phyloP scores from a whole-genome alignment of 1,284 basidiomycete genomes.

The Xerocomus minutiporus region DNA sequence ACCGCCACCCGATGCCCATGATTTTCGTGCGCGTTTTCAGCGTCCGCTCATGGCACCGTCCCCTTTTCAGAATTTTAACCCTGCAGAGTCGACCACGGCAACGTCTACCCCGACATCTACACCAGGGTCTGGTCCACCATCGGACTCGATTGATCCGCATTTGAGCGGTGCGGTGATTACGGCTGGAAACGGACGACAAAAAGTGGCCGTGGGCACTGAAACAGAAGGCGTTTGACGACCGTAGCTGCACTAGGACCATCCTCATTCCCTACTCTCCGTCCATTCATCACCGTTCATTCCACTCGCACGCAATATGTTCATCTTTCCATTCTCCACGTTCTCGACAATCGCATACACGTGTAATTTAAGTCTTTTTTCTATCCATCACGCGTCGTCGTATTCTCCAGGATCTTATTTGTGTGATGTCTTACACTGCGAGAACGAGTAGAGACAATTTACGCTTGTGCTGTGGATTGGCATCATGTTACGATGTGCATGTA shows the following conservation, averaged over 20 bases:
- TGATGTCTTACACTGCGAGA: no score
- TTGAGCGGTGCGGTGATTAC: constrained; percentile 29
- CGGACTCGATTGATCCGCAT: constrained; percentile 49
- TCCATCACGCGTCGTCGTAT: neutral
- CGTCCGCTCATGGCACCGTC: constrained; percentile 59
- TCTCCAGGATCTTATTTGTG: neutral
- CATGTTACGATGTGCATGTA: neutral
- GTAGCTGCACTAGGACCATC: neutral
- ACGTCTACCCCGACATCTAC: constrained; percentile 36
- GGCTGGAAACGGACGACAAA: constrained; percentile 23
- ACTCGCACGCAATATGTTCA: neutral
- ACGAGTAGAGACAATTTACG: neutral
- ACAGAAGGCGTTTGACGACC: constrained; percentile 23
- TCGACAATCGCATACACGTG: constrained; percentile 11
- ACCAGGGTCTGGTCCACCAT: constrained; percentile 37
- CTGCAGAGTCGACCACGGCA: constrained; percentile 27
- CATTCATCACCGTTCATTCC: neutral
- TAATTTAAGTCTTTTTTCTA: constrained; percentile 14
- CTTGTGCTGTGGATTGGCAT: neutral
- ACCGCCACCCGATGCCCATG: constrained; percentile 39
- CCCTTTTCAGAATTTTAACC: constrained; percentile 51
- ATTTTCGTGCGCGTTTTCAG: constrained; percentile 69
- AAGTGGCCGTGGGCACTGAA: constrained; percentile 23
- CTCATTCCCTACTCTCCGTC: neutral
- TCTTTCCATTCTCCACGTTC: neutral